phyloP scores from a whole-genome alignment of 768 basidiomycete species.

The Panaeolus papilionaceus region DNA sequence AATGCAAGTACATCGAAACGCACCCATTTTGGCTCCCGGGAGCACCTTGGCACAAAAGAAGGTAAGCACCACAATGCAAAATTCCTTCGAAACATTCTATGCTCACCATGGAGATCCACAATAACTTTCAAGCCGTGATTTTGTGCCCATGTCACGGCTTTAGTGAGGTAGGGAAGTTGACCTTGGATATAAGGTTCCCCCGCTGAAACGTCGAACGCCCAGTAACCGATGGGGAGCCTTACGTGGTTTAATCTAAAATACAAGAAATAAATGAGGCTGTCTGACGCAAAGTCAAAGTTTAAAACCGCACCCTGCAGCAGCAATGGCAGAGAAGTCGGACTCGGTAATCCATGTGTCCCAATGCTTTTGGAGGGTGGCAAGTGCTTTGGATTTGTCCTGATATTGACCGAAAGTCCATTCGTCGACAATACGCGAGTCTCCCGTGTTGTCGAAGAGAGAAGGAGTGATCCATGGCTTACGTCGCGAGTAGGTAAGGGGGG shows the following conservation, averaged over 20 bases:
- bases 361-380: conserved; percentile 61
- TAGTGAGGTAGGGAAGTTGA: conserved; percentile 70
- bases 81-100: not conserved
- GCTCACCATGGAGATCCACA: conserved; percentile 71
- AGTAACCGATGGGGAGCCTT: conserved; percentile 87
- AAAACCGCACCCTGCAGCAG: conserved; percentile 68
- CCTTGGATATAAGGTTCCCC: conserved; percentile 85
- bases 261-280: conserved; percentile 10
- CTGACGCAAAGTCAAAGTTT: conserved; percentile 17
- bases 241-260: conserved; percentile 79
- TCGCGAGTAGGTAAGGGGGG: not conserved
- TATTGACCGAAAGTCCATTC: conserved; percentile 80
- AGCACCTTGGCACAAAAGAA: conserved; percentile 45
- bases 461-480: conserved; percentile 80
- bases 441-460: conserved; percentile 74
- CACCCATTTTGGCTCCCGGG: conserved; percentile 89
- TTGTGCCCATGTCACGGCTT: conserved; percentile 75
- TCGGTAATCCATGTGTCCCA: conserved; percentile 90
- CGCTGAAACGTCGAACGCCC: conserved; percentile 82
- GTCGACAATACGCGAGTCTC: conserved; percentile 32
- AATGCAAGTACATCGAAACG: conserved; percentile 25
- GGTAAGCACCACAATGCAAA: not conserved
- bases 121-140: conserved; percentile 79
- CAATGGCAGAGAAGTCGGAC: conserved; percentile 75
- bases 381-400: conserved; percentile 57